A percentile compares a stretch with the other conserved stretches of the same genome.
These are phyloP conservation scores for Phaeolepiota aurea DNA, from an alignment of 768 basidiomycete species.

Conservation along the genomic window DNA sequence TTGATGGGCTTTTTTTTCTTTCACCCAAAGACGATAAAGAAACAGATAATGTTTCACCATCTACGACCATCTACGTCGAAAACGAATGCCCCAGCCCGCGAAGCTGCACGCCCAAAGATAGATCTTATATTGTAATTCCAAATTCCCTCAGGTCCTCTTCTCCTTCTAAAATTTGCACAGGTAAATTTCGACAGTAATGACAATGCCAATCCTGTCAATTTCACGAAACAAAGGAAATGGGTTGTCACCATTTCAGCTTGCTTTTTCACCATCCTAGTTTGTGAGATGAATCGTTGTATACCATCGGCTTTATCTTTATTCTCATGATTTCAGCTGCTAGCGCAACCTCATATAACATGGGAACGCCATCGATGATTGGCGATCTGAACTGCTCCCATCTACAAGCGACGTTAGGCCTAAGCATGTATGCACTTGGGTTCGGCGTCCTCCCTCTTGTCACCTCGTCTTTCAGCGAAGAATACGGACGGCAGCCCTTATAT, in stretches of 20 bases:
- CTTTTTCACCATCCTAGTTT: slow-evolving; percentile 36
- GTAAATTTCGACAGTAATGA: slow-evolving; percentile 16
- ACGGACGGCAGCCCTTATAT: slow-evolving; percentile 57
- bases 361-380: slow-evolving; percentile 46
- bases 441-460: slow-evolving; percentile 55
- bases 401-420: slow-evolving; percentile 38
- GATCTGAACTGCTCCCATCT: slow-evolving; percentile 37
- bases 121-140: too few relatives aligned
- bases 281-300: slow-evolving; percentile 23
- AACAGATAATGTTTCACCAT: too few relatives aligned
- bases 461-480: slow-evolving; percentile 67
- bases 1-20: too few relatives aligned
- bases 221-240: slow-evolving; percentile 31
- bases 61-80: too few relatives aligned
- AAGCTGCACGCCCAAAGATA: too few relatives aligned
- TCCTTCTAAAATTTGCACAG: too few relatives aligned
- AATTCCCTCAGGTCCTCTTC: too few relatives aligned
- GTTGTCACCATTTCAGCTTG: slow-evolving; percentile 36
- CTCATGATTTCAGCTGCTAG: slow-evolving; percentile 32
- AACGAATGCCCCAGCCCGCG: too few relatives aligned
- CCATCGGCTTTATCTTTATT: background rate
- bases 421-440: slow-evolving; percentile 53
- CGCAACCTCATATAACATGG: slow-evolving; percentile 45
- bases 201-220: slow-evolving; percentile 25
- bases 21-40: too few relatives aligned